Evolutionary conservation across 2,329 filamentous ascomycete species (phyloP).

Genomic region (Fonsecaea multimorphosa): DNA sequence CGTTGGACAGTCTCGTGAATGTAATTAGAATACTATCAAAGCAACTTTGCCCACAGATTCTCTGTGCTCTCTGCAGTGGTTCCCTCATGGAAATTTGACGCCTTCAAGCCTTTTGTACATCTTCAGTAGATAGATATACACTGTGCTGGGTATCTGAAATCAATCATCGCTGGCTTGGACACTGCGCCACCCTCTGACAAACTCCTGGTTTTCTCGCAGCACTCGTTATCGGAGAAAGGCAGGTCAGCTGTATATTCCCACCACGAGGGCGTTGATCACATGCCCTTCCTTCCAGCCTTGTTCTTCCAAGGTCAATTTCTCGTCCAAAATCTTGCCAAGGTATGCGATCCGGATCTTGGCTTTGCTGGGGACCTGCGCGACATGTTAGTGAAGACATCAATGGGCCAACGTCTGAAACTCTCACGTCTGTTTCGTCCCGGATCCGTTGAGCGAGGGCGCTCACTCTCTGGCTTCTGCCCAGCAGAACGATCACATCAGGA

Average conservation of each 20-base stretch:
- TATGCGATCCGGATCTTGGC: slow-evolving; percentile 75
- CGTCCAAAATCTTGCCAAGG: slow-evolving; percentile 78
- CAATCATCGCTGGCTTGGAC: slow-evolving; percentile 16
- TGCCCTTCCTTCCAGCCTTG: slow-evolving; percentile 80
- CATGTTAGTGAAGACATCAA: slow-evolving; percentile 14
- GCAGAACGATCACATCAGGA: slow-evolving; percentile 64
- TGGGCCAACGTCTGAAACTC: slow-evolving; percentile 2
- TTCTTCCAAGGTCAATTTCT: slow-evolving; percentile 66
- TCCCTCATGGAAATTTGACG: neutral
- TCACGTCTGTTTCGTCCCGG: slow-evolving; percentile 56
- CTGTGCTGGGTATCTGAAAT: slow-evolving; percentile 20
- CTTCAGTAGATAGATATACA: slow-evolving; percentile 20
- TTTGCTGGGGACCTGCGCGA: slow-evolving; percentile 60
- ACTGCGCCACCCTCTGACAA: neutral
- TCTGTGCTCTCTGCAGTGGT: neutral
- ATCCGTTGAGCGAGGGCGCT: slow-evolving; percentile 67
- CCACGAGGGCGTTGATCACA: slow-evolving; percentile 76
- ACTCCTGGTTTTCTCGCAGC: neutral
- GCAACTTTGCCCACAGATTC: neutral
- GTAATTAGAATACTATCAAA: neutral
- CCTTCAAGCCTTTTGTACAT: slow-evolving; percentile 22
- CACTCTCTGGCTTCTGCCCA: slow-evolving; percentile 69
- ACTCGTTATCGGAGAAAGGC: neutral
- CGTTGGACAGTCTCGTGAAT: neutral
- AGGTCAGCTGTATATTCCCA: slow-evolving; percentile 26